Percentiles rank a stretch among this genome's conserved stretches.
These are phyloP conservation scores for Rubia balearica DNA, from an alignment of 305 asterid species.

Conservation along the genomic window DNA sequence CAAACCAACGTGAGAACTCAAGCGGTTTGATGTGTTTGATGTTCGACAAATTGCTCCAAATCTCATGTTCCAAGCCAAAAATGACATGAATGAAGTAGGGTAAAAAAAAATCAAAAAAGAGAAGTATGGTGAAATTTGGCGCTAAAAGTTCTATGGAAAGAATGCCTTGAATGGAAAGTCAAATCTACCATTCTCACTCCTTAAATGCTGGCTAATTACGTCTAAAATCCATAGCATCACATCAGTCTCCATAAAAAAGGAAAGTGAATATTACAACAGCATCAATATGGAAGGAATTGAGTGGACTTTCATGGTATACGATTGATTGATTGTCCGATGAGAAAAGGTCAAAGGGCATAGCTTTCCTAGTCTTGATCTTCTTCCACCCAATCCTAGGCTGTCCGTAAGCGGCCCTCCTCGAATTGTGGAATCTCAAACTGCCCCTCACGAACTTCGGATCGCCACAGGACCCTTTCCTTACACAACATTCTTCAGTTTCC, in stretches of 20 bases:
- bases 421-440: constrained; percentile 34
- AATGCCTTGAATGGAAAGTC: not conserved
- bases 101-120: too few species aligned
- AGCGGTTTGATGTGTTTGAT: too few species aligned
- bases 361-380: not conserved
- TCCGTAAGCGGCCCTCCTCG: constrained; percentile 19
- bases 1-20: too few species aligned
- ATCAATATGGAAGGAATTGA: not conserved
- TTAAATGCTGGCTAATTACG: not conserved
- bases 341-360: constrained; percentile 19
- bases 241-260: not conserved
- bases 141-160: not conserved
- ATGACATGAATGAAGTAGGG: not conserved
- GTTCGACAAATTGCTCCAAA: too few species aligned
- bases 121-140: not conserved
- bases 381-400: constrained; percentile 39
- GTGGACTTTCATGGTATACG: not conserved
- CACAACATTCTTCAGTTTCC: constrained; percentile 25
- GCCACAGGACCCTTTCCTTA: constrained; percentile 42
- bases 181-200: not conserved
- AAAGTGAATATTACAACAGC: not conserved
- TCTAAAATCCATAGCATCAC: not conserved
- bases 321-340: constrained; percentile 2
- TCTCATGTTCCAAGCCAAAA: too few species aligned
- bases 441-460: constrained; percentile 76